Conservation (phyloP, 106 monocot genomes). For the Cymbidium sinense region DNA sequence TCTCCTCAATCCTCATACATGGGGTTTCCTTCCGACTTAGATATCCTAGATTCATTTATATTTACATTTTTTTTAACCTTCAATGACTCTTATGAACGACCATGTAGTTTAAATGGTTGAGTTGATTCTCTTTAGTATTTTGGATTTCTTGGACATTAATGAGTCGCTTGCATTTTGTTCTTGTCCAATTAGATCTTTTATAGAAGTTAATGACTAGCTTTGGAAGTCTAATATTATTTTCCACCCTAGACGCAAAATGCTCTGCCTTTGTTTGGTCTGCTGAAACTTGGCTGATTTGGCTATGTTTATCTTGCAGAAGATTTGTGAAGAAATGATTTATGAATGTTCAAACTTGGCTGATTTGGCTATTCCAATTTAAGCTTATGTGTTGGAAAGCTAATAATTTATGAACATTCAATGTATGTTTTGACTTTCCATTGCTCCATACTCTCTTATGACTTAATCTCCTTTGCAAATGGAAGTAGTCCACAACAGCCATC, state of each 20-base stretch:
- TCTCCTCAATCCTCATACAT: not conserved
- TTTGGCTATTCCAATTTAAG: too few relatives aligned
- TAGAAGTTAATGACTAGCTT: not conserved
- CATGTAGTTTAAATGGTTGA: not conserved
- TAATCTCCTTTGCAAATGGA: too few relatives aligned
- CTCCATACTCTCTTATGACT: too few relatives aligned
- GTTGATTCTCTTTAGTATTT: not conserved
- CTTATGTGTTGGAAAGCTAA: too few relatives aligned
- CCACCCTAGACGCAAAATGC: not conserved
- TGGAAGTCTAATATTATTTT: not conserved
- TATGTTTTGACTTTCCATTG: too few relatives aligned
- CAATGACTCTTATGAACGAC: not conserved
- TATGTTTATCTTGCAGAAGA: too few relatives aligned
- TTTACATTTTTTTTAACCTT: not conserved
- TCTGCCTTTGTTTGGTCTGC: not conserved
- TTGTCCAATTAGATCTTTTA: not conserved
- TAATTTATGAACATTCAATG: too few relatives aligned
- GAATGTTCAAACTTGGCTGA: too few relatives aligned
- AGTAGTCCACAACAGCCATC: too few relatives aligned
- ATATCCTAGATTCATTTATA: not conserved
- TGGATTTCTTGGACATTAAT: not conserved
- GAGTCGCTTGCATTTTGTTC: not conserved
- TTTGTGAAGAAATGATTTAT: too few relatives aligned
- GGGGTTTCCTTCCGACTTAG: not conserved
- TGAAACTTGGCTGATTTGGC: too few relatives aligned